Evolutionary conservation across 108 stramenopile genomes (phyloP), one percentile per base, ranked within the genome.

Genomic region (Thalassiosira profunda): DNA sequence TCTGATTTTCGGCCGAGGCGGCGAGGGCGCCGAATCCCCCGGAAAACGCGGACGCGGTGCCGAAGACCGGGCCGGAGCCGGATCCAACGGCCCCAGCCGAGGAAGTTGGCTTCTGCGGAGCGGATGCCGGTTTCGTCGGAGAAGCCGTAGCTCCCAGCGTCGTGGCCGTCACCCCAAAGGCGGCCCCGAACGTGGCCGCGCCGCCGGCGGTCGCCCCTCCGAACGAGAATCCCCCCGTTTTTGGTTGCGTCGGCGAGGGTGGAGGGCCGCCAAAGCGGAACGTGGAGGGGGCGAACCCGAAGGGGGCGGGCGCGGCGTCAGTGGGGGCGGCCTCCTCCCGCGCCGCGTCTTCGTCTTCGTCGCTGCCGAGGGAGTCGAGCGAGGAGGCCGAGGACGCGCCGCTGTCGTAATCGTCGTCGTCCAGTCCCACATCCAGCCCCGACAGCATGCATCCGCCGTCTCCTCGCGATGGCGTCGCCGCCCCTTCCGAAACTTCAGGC

Each of bases 41-140:
- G 35, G 54, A 56, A 15, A 62, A 60, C 11, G 34, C 40, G 14
- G 69, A 30, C 28, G 12, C 30, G 45, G 72, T 63, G 34, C 61
- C 74, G 64, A 70, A 62, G 20, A 62, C 65, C 40, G 74, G 70
- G 15, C 75, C 70, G 5, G 75, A 24, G 23, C 70, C 77, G 26
- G 80, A 77, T 30, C 59, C 64, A 63, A 77, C 71, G 23, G 64
- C 70, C n/a, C n/a, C n/a, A n/a, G n/a, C n/a, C n/a, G n/a, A n/a
- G n/a, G n/a, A n/a, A n/a, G n/a, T n/a, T n/a, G n/a, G n/a, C 12
- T 41, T 20, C 46, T 58, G 28, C 8, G 64, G n/a, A 37, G 55
- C 23, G 12, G 5, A 14, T 26, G 55, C 2, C 29, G 25, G 29
- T 10, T 58, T 9, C 12, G 26, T 57, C 0, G 30, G 12, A 14